These are phyloP conservation scores for Skeletonema grethae DNA, from an alignment of 108 stramenopile genomes.

Conservation along the genomic window DNA sequence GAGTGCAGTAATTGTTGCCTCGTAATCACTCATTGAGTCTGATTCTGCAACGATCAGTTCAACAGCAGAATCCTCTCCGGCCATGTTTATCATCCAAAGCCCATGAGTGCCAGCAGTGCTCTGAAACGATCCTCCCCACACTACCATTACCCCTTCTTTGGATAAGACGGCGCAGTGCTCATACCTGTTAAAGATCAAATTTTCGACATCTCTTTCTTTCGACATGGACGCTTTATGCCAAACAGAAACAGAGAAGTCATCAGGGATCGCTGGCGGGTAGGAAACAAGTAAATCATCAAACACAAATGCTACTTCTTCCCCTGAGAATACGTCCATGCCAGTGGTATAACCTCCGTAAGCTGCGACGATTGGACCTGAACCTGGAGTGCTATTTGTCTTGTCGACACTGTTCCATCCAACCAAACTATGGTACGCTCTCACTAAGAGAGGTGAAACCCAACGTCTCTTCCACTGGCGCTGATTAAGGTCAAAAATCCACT, in stretches of 20 bases:
- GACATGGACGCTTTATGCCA: conserved; percentile 32
- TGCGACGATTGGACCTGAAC: conserved; percentile 33
- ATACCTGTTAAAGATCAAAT: conserved; percentile 36
- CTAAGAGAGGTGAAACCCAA: conserved; percentile 35
- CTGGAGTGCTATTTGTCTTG: conserved; percentile 31
- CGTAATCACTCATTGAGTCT: conserved; percentile 47
- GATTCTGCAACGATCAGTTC: conserved; percentile 25
- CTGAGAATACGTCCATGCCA: conserved; percentile 39
- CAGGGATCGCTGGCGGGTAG: conserved; percentile 25
- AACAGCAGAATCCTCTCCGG: conserved; percentile 39
- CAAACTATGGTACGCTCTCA: conserved; percentile 50
- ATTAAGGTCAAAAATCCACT: conserved; percentile 52
- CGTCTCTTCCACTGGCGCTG: conserved; percentile 45
- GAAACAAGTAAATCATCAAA: conserved; percentile 52
- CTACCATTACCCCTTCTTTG: conserved; percentile 35
- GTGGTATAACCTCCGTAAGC: conserved; percentile 54
- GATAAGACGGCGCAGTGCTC: conserved; percentile 48
- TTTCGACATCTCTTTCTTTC: background rate
- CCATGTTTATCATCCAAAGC: conserved; percentile 54
- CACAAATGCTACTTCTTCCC: conserved; percentile 51
- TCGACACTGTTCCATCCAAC: conserved; percentile 48
- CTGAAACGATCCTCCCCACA: conserved; percentile 57
- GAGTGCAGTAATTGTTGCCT: conserved; percentile 40
- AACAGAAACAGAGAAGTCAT: conserved; percentile 2
- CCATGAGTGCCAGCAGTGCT: conserved; percentile 39